Evolutionary conservation across 169 alveolate species (phyloP).

Genomic region (Plasmodium berghei): DNA sequence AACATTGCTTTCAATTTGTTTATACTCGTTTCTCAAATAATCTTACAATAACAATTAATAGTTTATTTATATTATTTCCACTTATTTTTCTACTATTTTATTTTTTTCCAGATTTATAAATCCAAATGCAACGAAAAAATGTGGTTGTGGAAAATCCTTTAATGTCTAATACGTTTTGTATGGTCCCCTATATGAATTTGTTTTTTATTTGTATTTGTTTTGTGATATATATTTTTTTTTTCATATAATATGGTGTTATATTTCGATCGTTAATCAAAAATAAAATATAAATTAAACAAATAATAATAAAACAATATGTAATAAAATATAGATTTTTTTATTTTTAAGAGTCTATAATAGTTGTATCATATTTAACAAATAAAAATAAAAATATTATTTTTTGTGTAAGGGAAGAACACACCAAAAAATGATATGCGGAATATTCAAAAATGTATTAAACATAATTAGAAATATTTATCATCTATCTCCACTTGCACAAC

Average conservation of each 20-base stretch:
- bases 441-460: neutral
- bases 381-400: conserved; percentile 1
- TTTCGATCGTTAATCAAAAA: conserved; percentile 35
- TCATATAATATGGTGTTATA: neutral
- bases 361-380: neutral
- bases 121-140: conserved; percentile 77
- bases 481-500: conserved; percentile 95
- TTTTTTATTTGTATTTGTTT: conserved; percentile 15
- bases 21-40: neutral
- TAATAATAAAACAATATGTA: conserved; percentile 24
- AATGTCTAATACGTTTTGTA: conserved; percentile 23
- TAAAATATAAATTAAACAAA: conserved; percentile 13
- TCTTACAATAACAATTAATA: neutral
- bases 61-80: neutral
- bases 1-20: neutral
- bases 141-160: conserved; percentile 77
- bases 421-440: conserved; percentile 1
- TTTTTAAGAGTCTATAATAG: neutral
- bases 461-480: conserved; percentile 1
- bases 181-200: neutral
- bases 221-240: conserved; percentile 18
- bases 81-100: conserved; percentile 2
- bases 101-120: conserved; percentile 68
- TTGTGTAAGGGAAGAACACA: neutral
- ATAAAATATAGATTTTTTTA: conserved; percentile 1